Base-by-base conservation (phyloP, 805 yeast genomes). In the Priceomyces haplophilus region DNA sequence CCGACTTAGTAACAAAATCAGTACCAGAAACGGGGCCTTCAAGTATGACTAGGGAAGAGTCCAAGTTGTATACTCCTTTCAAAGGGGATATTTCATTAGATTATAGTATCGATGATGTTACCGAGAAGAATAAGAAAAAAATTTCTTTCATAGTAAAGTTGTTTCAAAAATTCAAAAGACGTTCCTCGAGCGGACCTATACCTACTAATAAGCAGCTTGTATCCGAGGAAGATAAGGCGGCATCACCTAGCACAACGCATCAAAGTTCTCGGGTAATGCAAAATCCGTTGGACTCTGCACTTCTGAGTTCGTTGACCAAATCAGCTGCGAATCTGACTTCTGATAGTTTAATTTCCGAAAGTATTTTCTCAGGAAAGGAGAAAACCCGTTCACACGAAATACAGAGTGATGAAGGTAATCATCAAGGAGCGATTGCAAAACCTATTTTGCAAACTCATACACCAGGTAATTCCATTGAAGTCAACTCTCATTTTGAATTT, bases 401-500 rank as follows among this genome's bases (percentile, higher is more conserved):
- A n/a, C n/a, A n/a, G n/a, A n/a, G n/a, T n/a, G n/a, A n/a, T n/a
- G n/a, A n/a, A n/a, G n/a, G n/a, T n/a, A n/a, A 27, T 27, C n/a
- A 12, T n/a, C 31, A 12, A 12, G 31, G n/a, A 27, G 31, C n/a
- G 5, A 27, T 11, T 27, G 31, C 31, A 5, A 6, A 11, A 5
- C 31, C 31, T 12, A 15, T n/a, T 27, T 21, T 8, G 8, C 27
- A 34, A 24, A n/a, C 37, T 8, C 36, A 41, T 17, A 11, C 13
- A n/a, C 32, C 43, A n/a, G 16, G 41, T 8, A 33, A 17, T 18
- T 49, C 55, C 4, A 34, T 51, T 29, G 57, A 56, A 45, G 68
- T 63, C 7, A 62, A 53, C 34, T 56, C 67, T 3, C 49, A 55
- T 17, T 65, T 65, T 50, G 59, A 48, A 38, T 65, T 65, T 44